These are phyloP conservation scores for Cylindrotheca closterium DNA, from an alignment of 108 stramenopile species.

Conservation along the genomic window DNA sequence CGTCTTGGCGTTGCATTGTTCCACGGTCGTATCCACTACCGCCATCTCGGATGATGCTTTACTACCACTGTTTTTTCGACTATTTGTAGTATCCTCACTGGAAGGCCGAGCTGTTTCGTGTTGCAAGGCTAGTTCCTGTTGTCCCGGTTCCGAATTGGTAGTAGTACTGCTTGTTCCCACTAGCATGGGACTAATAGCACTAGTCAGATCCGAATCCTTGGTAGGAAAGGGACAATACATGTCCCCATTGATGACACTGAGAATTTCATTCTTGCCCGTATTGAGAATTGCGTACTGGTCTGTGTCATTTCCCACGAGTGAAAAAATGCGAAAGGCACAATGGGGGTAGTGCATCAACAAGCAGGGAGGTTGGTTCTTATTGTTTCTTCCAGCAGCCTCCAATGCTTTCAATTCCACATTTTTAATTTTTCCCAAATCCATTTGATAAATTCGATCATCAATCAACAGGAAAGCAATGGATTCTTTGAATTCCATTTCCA, in stretches of 20 bases:
- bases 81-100: not conserved
- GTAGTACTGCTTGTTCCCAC: not conserved
- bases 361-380: constrained; percentile 6
- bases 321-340: constrained; percentile 26
- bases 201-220: not conserved
- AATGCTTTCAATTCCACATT: constrained; percentile 6
- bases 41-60: not conserved
- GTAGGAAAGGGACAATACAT: not conserved
- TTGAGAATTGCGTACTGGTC: not conserved
- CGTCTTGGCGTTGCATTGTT: not conserved
- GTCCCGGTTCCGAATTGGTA: not conserved
- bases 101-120: not conserved
- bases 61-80: too few relatives aligned
- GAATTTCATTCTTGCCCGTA: not conserved
- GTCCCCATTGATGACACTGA: not conserved
- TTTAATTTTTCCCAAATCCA: constrained; percentile 19
- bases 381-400: not conserved
- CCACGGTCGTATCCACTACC: not conserved
- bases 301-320: not conserved
- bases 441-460: constrained; percentile 11
- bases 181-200: not conserved
- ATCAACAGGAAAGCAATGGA: not conserved
- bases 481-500: not conserved
- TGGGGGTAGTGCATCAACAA: constrained; percentile 17
- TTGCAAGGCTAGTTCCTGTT: not conserved